These are phyloP conservation scores for Neurospora sublineolata DNA, from an alignment of 495 filamentous ascomycete genomes.

Conservation along the genomic window DNA sequence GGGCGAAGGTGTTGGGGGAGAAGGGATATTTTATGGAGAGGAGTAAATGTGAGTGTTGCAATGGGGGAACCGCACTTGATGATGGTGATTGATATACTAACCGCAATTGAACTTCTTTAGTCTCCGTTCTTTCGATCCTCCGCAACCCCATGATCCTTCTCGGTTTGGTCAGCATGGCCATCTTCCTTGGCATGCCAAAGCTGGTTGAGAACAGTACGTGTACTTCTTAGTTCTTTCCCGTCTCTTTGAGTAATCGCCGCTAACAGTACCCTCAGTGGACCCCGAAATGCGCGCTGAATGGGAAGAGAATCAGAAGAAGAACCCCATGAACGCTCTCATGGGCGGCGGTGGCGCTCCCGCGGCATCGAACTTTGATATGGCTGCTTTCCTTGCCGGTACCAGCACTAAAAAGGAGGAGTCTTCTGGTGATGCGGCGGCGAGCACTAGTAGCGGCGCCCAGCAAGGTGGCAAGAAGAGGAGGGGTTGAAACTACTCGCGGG, in stretches of 20 bases:
- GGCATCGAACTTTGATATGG: conserved; percentile 61
- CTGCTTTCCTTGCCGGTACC: conserved; percentile 62
- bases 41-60: conserved; percentile 48
- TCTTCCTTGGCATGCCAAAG: conserved; percentile 87
- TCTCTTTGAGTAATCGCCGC: background rate
- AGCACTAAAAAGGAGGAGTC: conserved; percentile 17
- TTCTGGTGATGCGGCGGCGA: conserved; percentile 7
- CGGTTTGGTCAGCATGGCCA: conserved; percentile 62
- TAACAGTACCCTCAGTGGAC: conserved; percentile 58
- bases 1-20: conserved; percentile 45
- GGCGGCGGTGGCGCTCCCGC: conserved; percentile 27
- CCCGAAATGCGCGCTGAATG: conserved; percentile 87
- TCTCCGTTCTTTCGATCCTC: conserved; percentile 54
- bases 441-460: background rate
- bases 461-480: background rate
- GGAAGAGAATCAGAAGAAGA: conserved; percentile 74
- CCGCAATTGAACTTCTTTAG: conserved; percentile 11
- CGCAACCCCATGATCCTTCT: conserved; percentile 94
- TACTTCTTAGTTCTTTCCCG: background rate
- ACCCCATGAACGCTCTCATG: conserved; percentile 45
- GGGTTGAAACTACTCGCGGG: background rate
- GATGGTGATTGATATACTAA: background rate
- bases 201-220: conserved; percentile 85
- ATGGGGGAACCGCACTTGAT: background rate
- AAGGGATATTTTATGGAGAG: conserved; percentile 68